Evolutionary conservation across 148 eudicot genomes (phyloP), one percentile per base, ranked within the genome.

Genomic region (Chenopodium quinoa): DNA sequence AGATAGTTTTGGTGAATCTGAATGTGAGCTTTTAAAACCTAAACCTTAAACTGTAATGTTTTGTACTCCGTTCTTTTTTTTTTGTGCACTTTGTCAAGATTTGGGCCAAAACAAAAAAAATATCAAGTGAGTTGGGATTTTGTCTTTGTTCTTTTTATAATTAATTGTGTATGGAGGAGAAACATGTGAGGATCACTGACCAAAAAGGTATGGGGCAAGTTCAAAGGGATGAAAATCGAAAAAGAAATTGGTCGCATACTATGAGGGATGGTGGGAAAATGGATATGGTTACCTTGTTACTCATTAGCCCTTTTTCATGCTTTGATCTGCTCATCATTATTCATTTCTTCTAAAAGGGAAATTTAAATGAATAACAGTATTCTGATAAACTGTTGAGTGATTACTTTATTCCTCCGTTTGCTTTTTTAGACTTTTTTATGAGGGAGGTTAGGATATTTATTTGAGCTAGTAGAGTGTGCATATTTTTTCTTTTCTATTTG

Each of bases 1-100:
- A 54, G 97, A 91, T 86, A 88, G 90, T 83, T 91, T 88, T 73
- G 91, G 85, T 82, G 89, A 87, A 60, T 90, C 92, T 80, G 93
- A 85, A 88, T 88, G 99, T 96, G 89, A 92, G 90, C 63, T 65
- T 79, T 75, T 80, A 50, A 27, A 83, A 64, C 58, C n/a, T 11
- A 25, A 25, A 50, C 2, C 46, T 66, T 23, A 1, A 67, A 7
- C 20, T 23, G 7, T 7, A 7, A 62, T 19, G 20, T 47, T 75
- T 19, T 37, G 58, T 52, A 17, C 25, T 40, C 44, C 44, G 44
- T 40, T 7, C 7, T 40, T 40, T 40, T 40, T 37, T 40, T 40
- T 40, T 40, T 37, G 25, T 23, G 25, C 44, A 40, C 44, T 40
- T 40, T 40, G 44, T 40, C 44, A 40, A 6, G 44, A 40, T 5